A percentile compares a stretch with the other conserved stretches of the same genome.
Evolutionary conservation across 176 grass and related monocot genomes (phyloP).

Genomic region (Ananas comosus): DNA sequence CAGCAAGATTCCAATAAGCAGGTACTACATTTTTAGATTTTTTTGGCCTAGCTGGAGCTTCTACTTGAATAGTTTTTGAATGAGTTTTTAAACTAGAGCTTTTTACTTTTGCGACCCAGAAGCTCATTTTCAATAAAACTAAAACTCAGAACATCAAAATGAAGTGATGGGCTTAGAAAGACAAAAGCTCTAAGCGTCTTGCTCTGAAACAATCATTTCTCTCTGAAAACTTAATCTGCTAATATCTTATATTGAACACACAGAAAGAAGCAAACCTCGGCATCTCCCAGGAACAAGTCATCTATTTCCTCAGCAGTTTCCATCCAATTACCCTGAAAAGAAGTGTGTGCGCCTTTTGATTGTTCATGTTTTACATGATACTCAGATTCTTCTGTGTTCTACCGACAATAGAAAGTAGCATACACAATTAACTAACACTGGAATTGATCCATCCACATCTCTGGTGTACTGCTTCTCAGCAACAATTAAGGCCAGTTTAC

Average conservation of each 20-base stretch:
- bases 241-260: too few species aligned
- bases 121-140: too few species aligned
- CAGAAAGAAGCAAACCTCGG: slow-evolving; percentile 34
- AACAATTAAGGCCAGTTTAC: slow-evolving; percentile 58
- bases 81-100: too few species aligned
- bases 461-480: slow-evolving; percentile 55
- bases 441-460: slow-evolving; percentile 58
- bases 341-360: slow-evolving; percentile 6
- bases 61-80: too few species aligned
- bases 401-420: slow-evolving; percentile 11
- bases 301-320: slow-evolving; percentile 78
- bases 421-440: slow-evolving; percentile 81
- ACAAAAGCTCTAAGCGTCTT: too few species aligned
- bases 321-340: slow-evolving; percentile 81
- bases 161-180: too few species aligned
- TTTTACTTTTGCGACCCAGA: too few species aligned
- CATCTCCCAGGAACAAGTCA: slow-evolving; percentile 82
- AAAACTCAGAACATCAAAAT: too few species aligned
- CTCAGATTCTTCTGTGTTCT: background rate
- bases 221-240: too few species aligned
- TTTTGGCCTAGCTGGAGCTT: too few species aligned
- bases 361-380: slow-evolving; percentile 12
- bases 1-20: background rate
- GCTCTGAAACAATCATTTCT: too few species aligned
- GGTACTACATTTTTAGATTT: background rate